These are phyloP conservation scores for Cyclospora cayetanensis DNA, from an alignment of 169 alveolate species.

Conservation along the genomic window DNA sequence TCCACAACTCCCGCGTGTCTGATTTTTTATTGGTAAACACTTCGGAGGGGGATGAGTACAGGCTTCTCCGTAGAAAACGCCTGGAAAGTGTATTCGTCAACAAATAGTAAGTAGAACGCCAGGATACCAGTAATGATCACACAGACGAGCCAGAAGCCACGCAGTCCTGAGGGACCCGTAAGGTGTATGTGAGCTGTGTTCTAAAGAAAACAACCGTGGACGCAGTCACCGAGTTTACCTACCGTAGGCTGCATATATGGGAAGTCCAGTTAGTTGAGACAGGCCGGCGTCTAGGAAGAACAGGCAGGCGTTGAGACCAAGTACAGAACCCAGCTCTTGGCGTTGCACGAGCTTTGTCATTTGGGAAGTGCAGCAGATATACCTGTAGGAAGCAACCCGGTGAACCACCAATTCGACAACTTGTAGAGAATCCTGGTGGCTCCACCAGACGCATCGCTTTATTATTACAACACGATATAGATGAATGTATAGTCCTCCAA, in stretches of 20 bases:
- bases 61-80: constrained; percentile 53
- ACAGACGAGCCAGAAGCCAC: constrained; percentile 67
- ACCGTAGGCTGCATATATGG: constrained; percentile 66
- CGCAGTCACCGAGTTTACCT: not conserved
- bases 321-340: constrained; percentile 42
- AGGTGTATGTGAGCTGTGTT: not conserved
- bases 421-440: not conserved
- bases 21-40: constrained; percentile 37
- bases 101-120: constrained; percentile 30
- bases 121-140: not conserved
- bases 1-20: no score
- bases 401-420: not conserved
- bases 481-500: no score
- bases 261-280: constrained; percentile 63
- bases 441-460: no score
- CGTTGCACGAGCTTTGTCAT: constrained; percentile 69
- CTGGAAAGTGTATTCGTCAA: constrained; percentile 34
- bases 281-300: constrained; percentile 66
- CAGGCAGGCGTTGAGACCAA: constrained; percentile 62
- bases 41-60: not conserved
- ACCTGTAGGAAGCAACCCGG: constrained; percentile 8
- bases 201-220: not conserved
- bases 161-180: constrained; percentile 20
- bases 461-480: no score
- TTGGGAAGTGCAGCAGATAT: constrained; percentile 64